phyloP scores from a whole-genome alignment of 1,284 basidiomycete genomes.

The Puccinia polysora region DNA sequence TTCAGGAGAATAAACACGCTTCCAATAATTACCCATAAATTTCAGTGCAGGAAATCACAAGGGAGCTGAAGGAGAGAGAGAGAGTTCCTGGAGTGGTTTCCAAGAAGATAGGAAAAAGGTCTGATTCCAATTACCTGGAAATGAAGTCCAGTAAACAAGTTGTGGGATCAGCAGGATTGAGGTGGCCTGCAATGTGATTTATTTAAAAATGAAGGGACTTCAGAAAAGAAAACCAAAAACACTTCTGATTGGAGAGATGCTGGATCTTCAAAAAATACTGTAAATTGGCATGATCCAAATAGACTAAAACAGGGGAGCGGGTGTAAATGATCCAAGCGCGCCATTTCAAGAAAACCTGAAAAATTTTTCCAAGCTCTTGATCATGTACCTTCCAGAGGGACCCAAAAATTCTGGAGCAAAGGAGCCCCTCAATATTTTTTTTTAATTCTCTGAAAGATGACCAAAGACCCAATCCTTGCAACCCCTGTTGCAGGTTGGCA shows the following conservation, averaged over 20 bases:
- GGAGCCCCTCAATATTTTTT: too few relatives aligned
- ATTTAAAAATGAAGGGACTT: neutral
- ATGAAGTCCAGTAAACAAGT: neutral
- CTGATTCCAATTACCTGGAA: neutral
- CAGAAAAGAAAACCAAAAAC: neutral
- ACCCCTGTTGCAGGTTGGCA: too few relatives aligned
- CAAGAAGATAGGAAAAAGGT: neutral
- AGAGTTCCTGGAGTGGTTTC: too few relatives aligned
- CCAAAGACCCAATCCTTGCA: too few relatives aligned
- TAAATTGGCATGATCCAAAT: conserved; percentile 1
- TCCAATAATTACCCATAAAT: too few relatives aligned
- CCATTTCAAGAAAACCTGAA: conserved; percentile 1
- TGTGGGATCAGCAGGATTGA: neutral
- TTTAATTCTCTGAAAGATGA: too few relatives aligned
- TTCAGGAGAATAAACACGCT: too few relatives aligned
- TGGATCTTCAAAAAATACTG: neutral
- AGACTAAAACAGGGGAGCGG: neutral
- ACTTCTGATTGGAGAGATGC: neutral
- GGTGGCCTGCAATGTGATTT: neutral
- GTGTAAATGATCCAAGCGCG: neutral
- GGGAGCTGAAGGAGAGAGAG: too few relatives aligned
- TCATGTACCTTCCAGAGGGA: conserved; percentile 4
- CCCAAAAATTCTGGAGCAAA: neutral
- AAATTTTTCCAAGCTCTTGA: neutral
- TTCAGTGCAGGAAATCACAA: too few relatives aligned